These are phyloP conservation scores for Nematocida homosporus DNA, from an alignment of 371 early-diverging fungal genomes.

Conservation along the genomic window DNA sequence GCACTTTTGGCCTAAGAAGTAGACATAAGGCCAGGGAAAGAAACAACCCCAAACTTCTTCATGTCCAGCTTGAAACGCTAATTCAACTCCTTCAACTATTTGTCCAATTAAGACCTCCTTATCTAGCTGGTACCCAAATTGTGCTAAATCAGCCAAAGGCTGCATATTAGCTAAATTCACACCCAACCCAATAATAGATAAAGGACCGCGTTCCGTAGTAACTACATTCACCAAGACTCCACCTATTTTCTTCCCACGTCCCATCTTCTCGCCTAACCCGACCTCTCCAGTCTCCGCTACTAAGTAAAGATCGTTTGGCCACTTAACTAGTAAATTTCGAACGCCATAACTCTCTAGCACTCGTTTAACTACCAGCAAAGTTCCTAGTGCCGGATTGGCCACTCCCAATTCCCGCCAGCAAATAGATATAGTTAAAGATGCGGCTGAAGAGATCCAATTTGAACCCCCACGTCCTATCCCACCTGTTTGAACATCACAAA, in stretches of 20 bases:
- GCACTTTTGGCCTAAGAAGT: no score
- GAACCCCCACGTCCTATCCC: constrained; percentile 31
- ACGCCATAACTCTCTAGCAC: constrained; percentile 2
- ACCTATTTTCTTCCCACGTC: constrained; percentile 4
- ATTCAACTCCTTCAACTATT: constrained; percentile 11
- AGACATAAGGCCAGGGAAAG: no score
- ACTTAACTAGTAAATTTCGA: constrained; percentile 4
- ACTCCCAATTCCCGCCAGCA: background rate
- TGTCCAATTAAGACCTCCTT: constrained; percentile 5
- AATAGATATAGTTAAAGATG: constrained; percentile 23
- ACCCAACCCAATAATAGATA: constrained; percentile 44
- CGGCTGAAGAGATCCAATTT: constrained; percentile 39
- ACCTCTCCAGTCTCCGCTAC: background rate
- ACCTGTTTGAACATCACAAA: constrained; percentile 14
- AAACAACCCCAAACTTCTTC: no score
- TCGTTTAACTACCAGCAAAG: constrained; percentile 2
- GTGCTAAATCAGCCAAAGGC: constrained; percentile 4
- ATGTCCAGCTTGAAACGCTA: no score
- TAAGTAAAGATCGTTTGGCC: constrained; percentile 50
- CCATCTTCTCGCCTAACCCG: background rate
- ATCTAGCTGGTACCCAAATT: background rate
- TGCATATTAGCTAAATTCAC: constrained; percentile 8
- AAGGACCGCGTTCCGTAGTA: background rate
- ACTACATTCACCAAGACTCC: constrained; percentile 33
- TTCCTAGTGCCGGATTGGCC: background rate